Percentiles rank a stretch among this genome's conserved stretches.
Evolutionary conservation across 2,329 filamentous ascomycete species (phyloP).

Genomic region (Aureobasidium sp.): DNA sequence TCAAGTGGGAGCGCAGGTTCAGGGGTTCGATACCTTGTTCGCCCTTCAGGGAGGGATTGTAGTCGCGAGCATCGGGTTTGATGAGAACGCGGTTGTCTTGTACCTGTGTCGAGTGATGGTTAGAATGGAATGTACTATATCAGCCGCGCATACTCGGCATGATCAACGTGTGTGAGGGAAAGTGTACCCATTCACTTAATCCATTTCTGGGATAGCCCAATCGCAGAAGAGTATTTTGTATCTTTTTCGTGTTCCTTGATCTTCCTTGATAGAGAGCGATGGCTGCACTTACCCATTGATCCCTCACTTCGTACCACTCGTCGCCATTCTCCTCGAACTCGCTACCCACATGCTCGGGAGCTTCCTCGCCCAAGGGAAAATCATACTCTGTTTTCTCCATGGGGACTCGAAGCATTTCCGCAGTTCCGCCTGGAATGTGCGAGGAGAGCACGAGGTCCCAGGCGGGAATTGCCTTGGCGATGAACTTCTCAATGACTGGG

Average conservation of each 20-base stretch:
- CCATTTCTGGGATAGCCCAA: neutral
- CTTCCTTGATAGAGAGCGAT: neutral
- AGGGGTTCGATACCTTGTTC: neutral
- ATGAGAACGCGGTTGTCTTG: neutral
- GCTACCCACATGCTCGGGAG: neutral
- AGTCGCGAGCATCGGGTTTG: neutral
- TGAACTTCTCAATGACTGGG: conserved; percentile 19
- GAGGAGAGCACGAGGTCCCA: conserved; percentile 18
- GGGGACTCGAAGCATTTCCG: neutral
- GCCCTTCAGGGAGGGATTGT: neutral
- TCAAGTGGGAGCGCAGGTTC: conserved; percentile 26
- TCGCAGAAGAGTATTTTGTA: neutral
- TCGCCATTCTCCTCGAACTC: conserved; percentile 3
- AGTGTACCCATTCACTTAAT: neutral
- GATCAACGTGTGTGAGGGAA: neutral
- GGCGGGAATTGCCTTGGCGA: conserved; percentile 21
- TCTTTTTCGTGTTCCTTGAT: neutral
- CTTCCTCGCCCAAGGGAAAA: conserved; percentile 1
- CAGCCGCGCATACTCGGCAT: no score
- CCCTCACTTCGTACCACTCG: neutral
- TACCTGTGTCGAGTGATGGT: neutral
- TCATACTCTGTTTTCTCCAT: conserved; percentile 1
- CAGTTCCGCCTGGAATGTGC: neutral
- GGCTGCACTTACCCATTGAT: conserved; percentile 4
- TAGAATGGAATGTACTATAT: no score